phyloP scores from a whole-genome alignment of 345 rosid species.

The Mallotus nudiflorus region DNA sequence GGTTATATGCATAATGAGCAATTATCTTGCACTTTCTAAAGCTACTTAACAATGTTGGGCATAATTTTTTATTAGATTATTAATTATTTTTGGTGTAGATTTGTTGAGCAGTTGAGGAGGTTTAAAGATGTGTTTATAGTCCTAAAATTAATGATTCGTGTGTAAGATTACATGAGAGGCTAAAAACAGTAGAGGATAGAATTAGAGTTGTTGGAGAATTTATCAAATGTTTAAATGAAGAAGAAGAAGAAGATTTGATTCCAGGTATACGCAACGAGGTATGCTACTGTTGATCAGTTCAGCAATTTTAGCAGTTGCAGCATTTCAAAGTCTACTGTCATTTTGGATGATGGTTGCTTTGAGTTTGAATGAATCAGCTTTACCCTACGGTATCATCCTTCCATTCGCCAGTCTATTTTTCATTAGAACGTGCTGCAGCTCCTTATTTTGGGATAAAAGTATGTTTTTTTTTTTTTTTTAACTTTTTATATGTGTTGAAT shows the following conservation, averaged over 20 bases:
- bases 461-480: no score
- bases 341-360: background rate
- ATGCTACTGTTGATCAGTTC: constrained; percentile 6
- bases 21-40: background rate
- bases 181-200: constrained; percentile 59
- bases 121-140: constrained; percentile 60
- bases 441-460: constrained; percentile 95
- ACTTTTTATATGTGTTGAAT: background rate
- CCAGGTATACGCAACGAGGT: constrained; percentile 94
- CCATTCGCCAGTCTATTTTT: constrained; percentile 50
- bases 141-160: constrained; percentile 29
- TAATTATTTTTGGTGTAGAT: constrained; percentile 39
- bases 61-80: background rate
- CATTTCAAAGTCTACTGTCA: background rate
- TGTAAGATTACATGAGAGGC: constrained; percentile 40
- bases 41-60: background rate
- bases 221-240: constrained; percentile 58
- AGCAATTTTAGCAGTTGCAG: constrained; percentile 3
- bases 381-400: constrained; percentile 77
- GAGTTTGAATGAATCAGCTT: constrained; percentile 45
- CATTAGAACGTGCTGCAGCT: constrained; percentile 92
- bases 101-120: constrained; percentile 54
- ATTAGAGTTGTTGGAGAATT: constrained; percentile 60
- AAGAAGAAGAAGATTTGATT: constrained; percentile 54
- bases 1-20: constrained; percentile 70